Evolutionary conservation across 306 rosid genomes (phyloP).

Genomic region (Mimosa pudica): DNA sequence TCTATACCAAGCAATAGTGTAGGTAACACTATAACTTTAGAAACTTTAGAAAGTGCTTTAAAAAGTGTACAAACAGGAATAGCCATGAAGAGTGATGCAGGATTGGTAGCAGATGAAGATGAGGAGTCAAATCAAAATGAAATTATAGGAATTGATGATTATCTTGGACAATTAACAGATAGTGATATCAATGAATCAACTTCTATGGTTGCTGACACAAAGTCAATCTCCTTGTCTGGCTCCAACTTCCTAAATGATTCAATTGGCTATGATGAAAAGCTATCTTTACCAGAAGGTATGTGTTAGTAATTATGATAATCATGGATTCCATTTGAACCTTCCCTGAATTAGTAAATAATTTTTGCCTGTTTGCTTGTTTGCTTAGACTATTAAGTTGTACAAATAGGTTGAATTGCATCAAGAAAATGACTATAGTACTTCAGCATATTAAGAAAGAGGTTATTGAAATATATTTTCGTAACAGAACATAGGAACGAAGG

Average conservation of each 20-base stretch:
- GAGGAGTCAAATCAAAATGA: constrained; percentile 21
- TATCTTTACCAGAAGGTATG: constrained; percentile 43
- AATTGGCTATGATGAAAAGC: constrained; percentile 39
- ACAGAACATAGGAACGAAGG: not conserved
- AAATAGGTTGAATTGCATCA: not conserved
- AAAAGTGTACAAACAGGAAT: constrained; percentile 28
- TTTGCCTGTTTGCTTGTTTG: not conserved
- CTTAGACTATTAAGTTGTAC: not conserved
- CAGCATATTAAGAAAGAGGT: not conserved
- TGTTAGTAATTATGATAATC: constrained; percentile 9
- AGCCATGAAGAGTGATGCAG: constrained; percentile 30
- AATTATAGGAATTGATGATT: constrained; percentile 39
- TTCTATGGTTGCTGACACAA: constrained; percentile 28
- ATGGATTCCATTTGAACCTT: not conserved
- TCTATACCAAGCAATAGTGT: constrained; percentile 24
- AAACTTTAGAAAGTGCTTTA: constrained; percentile 37
- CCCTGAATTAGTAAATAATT: not conserved
- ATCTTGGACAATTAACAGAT: constrained; percentile 24
- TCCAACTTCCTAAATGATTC: constrained; percentile 48
- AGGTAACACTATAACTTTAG: constrained; percentile 32
- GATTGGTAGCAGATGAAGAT: constrained; percentile 35
- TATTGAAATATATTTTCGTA: not conserved
- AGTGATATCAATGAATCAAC: constrained; percentile 13
- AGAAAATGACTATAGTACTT: not conserved
- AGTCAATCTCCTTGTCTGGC: constrained; percentile 43